Conservation (phyloP, 768 basidiomycete species). For the Tubosaeta sp. region DNA sequence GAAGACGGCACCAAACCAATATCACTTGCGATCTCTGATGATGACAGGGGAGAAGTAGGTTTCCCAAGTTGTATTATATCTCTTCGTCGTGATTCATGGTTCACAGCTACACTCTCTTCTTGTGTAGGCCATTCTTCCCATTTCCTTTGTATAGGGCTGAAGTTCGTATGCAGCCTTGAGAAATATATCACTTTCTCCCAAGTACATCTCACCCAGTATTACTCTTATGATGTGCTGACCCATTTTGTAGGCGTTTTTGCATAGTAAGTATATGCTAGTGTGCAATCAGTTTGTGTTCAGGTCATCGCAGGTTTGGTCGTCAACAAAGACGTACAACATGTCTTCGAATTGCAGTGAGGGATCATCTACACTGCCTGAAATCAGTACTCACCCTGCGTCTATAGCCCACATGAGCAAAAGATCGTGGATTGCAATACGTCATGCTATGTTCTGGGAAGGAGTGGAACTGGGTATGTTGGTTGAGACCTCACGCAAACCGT, state of each 20-base stretch:
- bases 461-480: constrained; percentile 61
- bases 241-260: constrained; percentile 13
- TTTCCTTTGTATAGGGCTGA: constrained; percentile 28
- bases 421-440: constrained; percentile 58
- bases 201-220: constrained; percentile 4
- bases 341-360: constrained; percentile 25
- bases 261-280: no score
- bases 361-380: constrained; percentile 4
- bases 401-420: constrained; percentile 44
- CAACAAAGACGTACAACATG: constrained; percentile 25
- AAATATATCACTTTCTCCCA: constrained; percentile 32
- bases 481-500: background rate
- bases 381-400: constrained; percentile 1
- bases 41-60: constrained; percentile 47
- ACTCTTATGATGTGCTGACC: constrained; percentile 35
- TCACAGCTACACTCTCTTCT: constrained; percentile 53
- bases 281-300: background rate
- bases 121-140: constrained; percentile 37
- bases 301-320: constrained; percentile 17
- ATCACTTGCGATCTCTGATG: constrained; percentile 36
- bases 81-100: background rate
- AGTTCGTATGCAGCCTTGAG: constrained; percentile 34
- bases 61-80: background rate
- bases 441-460: constrained; percentile 65
- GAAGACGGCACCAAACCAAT: constrained; percentile 13